Evolutionary conservation across 495 filamentous ascomycete genomes (phyloP).

Genomic region (Tuber calosporum): DNA sequence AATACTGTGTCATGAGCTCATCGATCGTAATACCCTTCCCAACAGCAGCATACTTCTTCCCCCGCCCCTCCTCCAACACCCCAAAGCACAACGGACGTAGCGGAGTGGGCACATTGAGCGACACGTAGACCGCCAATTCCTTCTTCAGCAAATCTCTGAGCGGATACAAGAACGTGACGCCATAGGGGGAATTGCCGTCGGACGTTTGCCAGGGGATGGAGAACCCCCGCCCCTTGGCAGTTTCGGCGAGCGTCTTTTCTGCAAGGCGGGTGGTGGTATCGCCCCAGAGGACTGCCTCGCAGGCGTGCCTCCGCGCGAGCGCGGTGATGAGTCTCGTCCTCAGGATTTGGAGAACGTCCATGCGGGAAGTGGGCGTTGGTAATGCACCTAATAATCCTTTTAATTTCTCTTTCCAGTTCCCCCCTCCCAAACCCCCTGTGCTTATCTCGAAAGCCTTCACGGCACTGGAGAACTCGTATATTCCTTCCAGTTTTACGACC

Average conservation of each 20-base stretch:
- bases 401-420: constrained; percentile 47
- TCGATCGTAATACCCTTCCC: constrained; percentile 81
- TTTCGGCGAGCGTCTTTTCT: constrained; percentile 74
- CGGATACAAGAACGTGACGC: constrained; percentile 55
- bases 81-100: constrained; percentile 26
- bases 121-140: constrained; percentile 61
- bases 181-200: constrained; percentile 62
- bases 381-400: constrained; percentile 52
- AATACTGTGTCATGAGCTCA: constrained; percentile 80
- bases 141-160: constrained; percentile 74
- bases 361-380: constrained; percentile 62
- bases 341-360: constrained; percentile 64
- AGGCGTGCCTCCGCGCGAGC: constrained; percentile 54
- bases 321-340: constrained; percentile 62
- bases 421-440: constrained; percentile 24
- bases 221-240: constrained; percentile 82
- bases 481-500: constrained; percentile 29
- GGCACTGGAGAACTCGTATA: constrained; percentile 44
- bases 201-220: constrained; percentile 71
- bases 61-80: not conserved
- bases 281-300: constrained; percentile 68
- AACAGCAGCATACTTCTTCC: constrained; percentile 27
- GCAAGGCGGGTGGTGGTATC: constrained; percentile 82
- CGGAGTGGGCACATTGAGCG: constrained; percentile 39
- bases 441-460: constrained; percentile 38